Conservation (phyloP, 2,329 filamentous ascomycete genomes). For the Aspergillus oerlinghausenensis region DNA sequence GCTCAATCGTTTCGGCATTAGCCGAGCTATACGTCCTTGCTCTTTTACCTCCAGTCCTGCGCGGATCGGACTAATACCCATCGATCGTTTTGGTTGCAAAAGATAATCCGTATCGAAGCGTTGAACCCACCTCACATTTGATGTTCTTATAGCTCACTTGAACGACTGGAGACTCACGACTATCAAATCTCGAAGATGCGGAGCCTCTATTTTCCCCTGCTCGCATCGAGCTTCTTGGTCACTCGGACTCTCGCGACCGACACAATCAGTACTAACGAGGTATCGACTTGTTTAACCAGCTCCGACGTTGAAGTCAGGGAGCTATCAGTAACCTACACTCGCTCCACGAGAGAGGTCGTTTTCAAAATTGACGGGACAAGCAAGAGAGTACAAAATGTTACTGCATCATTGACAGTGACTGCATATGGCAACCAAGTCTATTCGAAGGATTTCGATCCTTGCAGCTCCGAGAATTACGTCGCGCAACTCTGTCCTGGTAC, state of each 20-base stretch:
- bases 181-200: slow-evolving; percentile 19
- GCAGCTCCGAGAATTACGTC: slow-evolving; percentile 62
- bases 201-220: slow-evolving; percentile 17
- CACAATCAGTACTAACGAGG: slow-evolving; percentile 75
- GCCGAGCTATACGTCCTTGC: neutral
- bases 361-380: slow-evolving; percentile 84
- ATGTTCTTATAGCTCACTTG: neutral
- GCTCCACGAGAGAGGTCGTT: slow-evolving; percentile 63
- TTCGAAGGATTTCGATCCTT: slow-evolving; percentile 77
- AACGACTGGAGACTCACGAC: neutral
- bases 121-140: neutral
- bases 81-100: neutral
- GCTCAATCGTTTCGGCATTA: slow-evolving; percentile 1
- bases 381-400: slow-evolving; percentile 70
- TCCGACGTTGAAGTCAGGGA: slow-evolving; percentile 65
- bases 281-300: slow-evolving; percentile 61
- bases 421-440: slow-evolving; percentile 85
- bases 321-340: slow-evolving; percentile 75
- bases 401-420: slow-evolving; percentile 67
- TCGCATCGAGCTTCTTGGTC: slow-evolving; percentile 25
- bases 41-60: neutral
- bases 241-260: slow-evolving; percentile 57
- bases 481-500: slow-evolving; percentile 74
- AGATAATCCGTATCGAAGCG: neutral
- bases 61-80: neutral